Evolutionary conservation across 2,329 filamentous ascomycete species (phyloP), one percentile per base, ranked within the genome.

Genomic region (Claviceps maximensis): DNA sequence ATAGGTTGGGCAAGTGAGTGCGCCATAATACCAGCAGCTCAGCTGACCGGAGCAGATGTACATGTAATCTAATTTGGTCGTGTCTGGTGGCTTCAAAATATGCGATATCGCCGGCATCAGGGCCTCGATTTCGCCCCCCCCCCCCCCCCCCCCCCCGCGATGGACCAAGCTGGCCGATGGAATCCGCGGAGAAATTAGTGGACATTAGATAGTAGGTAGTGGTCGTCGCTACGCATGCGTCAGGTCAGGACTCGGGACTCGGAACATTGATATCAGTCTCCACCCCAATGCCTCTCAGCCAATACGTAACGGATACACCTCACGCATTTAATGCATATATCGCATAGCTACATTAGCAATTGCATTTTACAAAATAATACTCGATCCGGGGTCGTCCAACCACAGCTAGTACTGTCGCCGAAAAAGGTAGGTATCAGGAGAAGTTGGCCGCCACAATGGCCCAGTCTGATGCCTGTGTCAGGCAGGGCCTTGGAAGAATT

Each of bases 101-200:
- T 56, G 56, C 56, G 54, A 56, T 56, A 50, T 38, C 33, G 33
- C 33, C 33, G 33, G 15, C 33, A 7, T 7, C 33, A 38, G 31
- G 5, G 31, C 31, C 31, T 33, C 31, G 31, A 33, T 33, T 33
- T 33, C 10, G 31, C 31, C 31, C 31, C 31, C 31, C 8, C 31
- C 31, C 31, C 31, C 31, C 8, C 31, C 31, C 31, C 31, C 31
- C 8, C n/a, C n/a, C n/a, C n/a, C n/a, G n/a, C 27, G 27, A 29
- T 8, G 27, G 8, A 8, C 50, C 50, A 47, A 46, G 46, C 41
- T 46, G 36, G 27, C 53, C 53, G 53, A 55, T 42, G 49, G 51
- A 52, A 55, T 52, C 53, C 55, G 55, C 47, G 42, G 49, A 49
- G 46, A 25, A 40, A 27, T n/a, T n/a, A n/a, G n/a, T n/a, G n/a